Evolutionary conservation across 306 rosid species (phyloP), one percentile per base, ranked within the genome.

Genomic region (peach (Prunus persica)): DNA sequence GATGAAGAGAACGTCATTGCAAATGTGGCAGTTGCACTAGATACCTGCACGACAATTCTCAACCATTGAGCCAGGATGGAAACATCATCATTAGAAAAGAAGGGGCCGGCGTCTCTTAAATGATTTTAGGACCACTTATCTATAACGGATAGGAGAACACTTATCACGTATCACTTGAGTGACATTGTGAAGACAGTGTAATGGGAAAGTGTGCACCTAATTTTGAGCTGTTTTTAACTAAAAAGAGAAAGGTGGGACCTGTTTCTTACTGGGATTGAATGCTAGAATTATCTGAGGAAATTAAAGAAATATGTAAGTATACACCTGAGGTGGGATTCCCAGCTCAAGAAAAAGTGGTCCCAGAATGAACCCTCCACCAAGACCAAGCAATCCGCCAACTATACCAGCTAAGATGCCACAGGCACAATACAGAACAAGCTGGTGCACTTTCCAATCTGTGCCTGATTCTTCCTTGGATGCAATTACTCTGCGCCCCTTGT

Each of bases 11-110:
- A 92, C 78, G 88, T 80, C 97, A 92, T 92, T 60, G 90, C 91
- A 73, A 92, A 89, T 8, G 96, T 90, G 32, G 97, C 97, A 14
- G 96, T 87, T 72, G 97, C 97, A 24, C 96, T 92, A n/a, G 93
- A 87, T 16, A 92, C 97, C 96, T 92, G 83, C 84, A 71, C 58
- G 11, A 65, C 9, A 7, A 38, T 38, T 38, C 25, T 41, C 47
- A n/a, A 24, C 43, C 24, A 38, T 0, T 38, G 43, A 38, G 43
- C 9, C 43, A 38, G 43, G 43, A 38, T 38, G 43, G 43, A 38
- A 38, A 38, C 43, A 38, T 6, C 9, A 6, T 38, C 2, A 38
- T 6, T 1, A 0, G 9, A 38, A 38, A 38, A 1, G 2, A 7
- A 7, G 43, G 9, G 43, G 9, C 43, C 9, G 0, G 2, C 43